phyloP scores from a whole-genome alignment of 305 asterid species.

The Plantago rigida region DNA sequence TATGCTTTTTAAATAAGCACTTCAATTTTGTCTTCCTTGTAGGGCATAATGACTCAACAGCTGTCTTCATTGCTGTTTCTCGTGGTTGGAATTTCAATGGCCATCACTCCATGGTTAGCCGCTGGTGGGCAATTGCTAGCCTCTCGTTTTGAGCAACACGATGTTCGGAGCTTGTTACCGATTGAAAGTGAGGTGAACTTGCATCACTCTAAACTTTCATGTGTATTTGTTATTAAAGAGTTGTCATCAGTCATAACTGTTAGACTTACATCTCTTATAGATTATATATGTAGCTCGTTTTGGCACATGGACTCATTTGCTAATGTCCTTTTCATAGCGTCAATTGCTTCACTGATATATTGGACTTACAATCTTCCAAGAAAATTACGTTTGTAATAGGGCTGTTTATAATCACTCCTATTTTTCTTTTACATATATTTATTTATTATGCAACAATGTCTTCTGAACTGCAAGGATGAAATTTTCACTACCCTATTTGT shows the following conservation, averaged over 20 bases:
- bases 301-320: conserved; percentile 10
- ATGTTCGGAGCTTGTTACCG: conserved; percentile 92
- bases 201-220: conserved; percentile 21
- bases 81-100: conserved; percentile 98
- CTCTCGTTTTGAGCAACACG: conserved; percentile 91
- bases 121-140: conserved; percentile 99
- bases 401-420: conserved; percentile 5
- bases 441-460: neutral
- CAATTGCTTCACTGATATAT: too few species aligned
- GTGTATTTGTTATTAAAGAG: neutral
- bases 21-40: conserved; percentile 28
- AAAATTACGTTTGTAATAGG: conserved; percentile 9
- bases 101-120: conserved; percentile 94
- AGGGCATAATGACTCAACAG: conserved; percentile 93
- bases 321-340: neutral
- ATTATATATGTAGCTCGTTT: neutral
- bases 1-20: conserved; percentile 13
- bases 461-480: conserved; percentile 14
- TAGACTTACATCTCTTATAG: too few species aligned
- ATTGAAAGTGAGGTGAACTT: conserved; percentile 86
- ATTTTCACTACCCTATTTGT: conserved; percentile 12
- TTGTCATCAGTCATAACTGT: neutral
- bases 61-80: conserved; percentile 91
- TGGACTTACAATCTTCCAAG: neutral
- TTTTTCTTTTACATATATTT: neutral